Base-by-base conservation (phyloP, 495 filamentous ascomycete genomes). In the Penicillium parvum region DNA sequence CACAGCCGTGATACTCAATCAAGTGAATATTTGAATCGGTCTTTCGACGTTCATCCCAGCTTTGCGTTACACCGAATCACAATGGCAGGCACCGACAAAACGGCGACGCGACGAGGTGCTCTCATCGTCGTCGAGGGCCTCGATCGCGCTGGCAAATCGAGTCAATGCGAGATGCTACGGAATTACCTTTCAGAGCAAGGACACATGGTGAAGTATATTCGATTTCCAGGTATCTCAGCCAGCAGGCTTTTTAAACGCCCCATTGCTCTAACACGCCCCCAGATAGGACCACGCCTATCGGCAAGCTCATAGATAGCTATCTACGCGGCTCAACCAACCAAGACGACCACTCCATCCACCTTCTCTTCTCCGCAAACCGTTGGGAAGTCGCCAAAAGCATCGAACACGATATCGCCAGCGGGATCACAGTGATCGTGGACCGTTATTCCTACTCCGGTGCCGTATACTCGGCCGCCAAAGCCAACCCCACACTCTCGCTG, bases 401-500 rank as follows among this genome's bases (percentile, higher is more conserved):
- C 22, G 58, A 77, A 32, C 41, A 71, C 7, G 75, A 81, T 29
- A 74, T 95, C 16, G 50, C 65, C 7, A 60, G 64, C 5, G 90
- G 90, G 11, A 77, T 67, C 30, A 95, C 81, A 0, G 75, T 98
- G 7, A 75, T 98, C 20, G 79, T 90, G 39, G 92, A 98, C 64
- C 82, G 92, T 28, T 98, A 96, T 66, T 94, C 91, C 55, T 89
- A 96, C 66, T 88, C 83, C 25, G 92, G 92, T 12, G 84, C 87
- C 33, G 88, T 96, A 14, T 98, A 97, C 67, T 87, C 83, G n/a
- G 86, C 88, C n/a, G 92, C 92, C 0, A 96, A 96, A 55, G 71
- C 76, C 16, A 86, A 86, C 55, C 78, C 81, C 6, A 67, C 64
- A 5, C 72, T 96, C 7, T 71, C 76, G 1, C 65, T 97, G 5